Evolutionary conservation across 805 yeast genomes (phyloP), one percentile per base, ranked within the genome.

Genomic region (Candida xiaguanensis): DNA sequence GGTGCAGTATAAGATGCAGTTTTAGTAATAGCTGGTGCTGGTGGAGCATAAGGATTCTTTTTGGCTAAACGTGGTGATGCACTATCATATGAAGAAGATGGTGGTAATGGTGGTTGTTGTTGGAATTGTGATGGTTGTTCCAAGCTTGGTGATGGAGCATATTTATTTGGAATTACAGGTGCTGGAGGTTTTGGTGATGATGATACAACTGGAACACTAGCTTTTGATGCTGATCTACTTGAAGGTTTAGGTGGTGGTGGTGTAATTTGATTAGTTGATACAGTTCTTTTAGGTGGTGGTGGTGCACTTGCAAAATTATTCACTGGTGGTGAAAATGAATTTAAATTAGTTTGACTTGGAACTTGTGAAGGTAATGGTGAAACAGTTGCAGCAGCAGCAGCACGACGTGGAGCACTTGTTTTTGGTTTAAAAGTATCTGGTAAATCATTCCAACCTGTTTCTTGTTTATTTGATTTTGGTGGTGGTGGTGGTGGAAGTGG

Each of bases 371-470:
- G 49, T 7, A 53, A 44, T 18, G 61, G 55, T 8, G 57, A 51
- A 2, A 59, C 50, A 3, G 46, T 34, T 12, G 58, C 63, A 13
- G 69, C 63, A 5, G 75, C 63, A 13, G 78, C 67, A 15, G 76
- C 72, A 22, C 72, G 64, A 27, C 73, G 65, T 37, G 74, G 73
- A 8, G 72, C 59, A 20, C 61, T 53, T 1, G 65, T 54, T 44
- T 59, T 59, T 2, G 58, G 51, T 39, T 72, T 72, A 61, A 73
- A 73, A 8, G 70, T 61, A 8, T 75, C 70, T 36, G 88, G 87
- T 44, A 82, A 61, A 52, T 80, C 86, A 50, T 80, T 81, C 87
- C 88, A 81, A 3, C 86, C 87, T 27, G 80, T 85, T 27, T 75
- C 75, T 31, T 77, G 77, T 39, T 59, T 61, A 41, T 70, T 73